These are phyloP conservation scores for Kandelia obovata DNA, from an alignment of 345 rosid species.

Conservation along the genomic window DNA sequence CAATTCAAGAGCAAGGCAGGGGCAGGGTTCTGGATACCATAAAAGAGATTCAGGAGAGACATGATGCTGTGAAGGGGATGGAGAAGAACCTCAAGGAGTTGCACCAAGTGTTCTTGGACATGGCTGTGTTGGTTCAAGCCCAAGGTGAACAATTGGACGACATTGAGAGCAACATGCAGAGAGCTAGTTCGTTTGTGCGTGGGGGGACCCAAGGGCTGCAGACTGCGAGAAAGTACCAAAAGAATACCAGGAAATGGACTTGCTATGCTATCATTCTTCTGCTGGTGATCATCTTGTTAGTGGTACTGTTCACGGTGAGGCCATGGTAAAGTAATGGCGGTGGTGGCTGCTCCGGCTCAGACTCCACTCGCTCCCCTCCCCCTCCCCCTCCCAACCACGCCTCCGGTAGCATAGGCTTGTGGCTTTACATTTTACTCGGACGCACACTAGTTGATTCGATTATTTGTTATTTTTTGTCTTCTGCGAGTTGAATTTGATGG, in stretches of 20 bases:
- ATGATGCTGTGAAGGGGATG: slow-evolving; percentile 74
- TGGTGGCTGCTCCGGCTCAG: slow-evolving; percentile 7
- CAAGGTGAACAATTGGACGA: slow-evolving; percentile 79
- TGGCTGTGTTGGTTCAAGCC: slow-evolving; percentile 69
- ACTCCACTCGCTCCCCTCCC: background rate
- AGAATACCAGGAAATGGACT: slow-evolving; percentile 73
- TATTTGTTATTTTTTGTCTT: background rate
- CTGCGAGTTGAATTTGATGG: slow-evolving; percentile 6
- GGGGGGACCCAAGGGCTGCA: slow-evolving; percentile 53
- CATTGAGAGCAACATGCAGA: slow-evolving; percentile 72
- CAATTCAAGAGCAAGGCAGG: slow-evolving; percentile 90
- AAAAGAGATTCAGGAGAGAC: slow-evolving; percentile 83
- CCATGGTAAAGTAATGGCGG: slow-evolving; percentile 50
- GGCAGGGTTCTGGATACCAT: slow-evolving; percentile 71
- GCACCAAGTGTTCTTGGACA: slow-evolving; percentile 87
- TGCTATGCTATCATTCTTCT: slow-evolving; percentile 57
- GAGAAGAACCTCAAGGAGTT: slow-evolving; percentile 77
- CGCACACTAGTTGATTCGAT: background rate
- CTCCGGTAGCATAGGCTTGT: background rate
- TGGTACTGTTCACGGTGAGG: slow-evolving; percentile 49
- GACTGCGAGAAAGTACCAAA: slow-evolving; percentile 59
- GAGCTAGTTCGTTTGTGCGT: slow-evolving; percentile 67
- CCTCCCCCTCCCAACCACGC: background rate
- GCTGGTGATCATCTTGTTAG: slow-evolving; percentile 57
- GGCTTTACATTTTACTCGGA: background rate